A percentile compares a stretch with the other conserved stretches of the same genome.
Evolutionary conservation across 2,329 filamentous ascomycete species (phyloP).

Genomic region (Penicillium sp.): DNA sequence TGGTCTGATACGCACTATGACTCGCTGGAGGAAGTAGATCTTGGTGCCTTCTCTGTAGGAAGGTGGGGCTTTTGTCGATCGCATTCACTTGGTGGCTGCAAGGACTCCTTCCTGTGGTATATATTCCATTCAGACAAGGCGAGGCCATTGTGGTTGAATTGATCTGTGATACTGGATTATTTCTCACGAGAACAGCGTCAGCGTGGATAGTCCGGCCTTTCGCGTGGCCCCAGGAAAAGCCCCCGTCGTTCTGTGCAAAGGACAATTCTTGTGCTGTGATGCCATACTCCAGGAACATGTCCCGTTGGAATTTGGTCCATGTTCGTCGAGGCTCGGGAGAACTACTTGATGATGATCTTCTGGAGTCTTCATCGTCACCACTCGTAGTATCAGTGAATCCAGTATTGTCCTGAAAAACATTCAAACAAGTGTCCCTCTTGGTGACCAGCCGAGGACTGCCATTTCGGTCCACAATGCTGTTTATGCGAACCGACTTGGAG

Average conservation of each 20-base stretch:
- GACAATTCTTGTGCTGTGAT: slow-evolving; percentile 5
- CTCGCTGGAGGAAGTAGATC: background rate
- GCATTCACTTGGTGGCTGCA: no score
- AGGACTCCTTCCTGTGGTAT: no score
- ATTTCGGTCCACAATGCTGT: slow-evolving; percentile 33
- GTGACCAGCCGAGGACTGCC: slow-evolving; percentile 31
- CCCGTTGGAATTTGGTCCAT: slow-evolving; percentile 19
- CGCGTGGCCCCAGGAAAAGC: background rate
- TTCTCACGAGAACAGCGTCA: no score
- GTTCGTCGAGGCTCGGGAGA: slow-evolving; percentile 2
- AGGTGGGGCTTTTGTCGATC: no score
- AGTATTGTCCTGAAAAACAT: background rate
- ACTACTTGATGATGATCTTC: slow-evolving; percentile 2
- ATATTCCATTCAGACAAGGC: no score
- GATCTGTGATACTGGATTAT: no score
- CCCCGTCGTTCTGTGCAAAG: background rate
- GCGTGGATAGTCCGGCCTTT: background rate
- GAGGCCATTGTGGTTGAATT: no score
- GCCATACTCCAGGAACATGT: slow-evolving; percentile 21
- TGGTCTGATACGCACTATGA: background rate
- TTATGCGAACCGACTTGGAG: slow-evolving; percentile 7
- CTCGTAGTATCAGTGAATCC: slow-evolving; percentile 5
- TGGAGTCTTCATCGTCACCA: slow-evolving; percentile 9
- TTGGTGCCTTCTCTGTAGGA: no score
- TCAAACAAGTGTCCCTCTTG: slow-evolving; percentile 1